phyloP scores from a whole-genome alignment of 1,139 yeast species.

The Hyphopichia buzzinii region DNA sequence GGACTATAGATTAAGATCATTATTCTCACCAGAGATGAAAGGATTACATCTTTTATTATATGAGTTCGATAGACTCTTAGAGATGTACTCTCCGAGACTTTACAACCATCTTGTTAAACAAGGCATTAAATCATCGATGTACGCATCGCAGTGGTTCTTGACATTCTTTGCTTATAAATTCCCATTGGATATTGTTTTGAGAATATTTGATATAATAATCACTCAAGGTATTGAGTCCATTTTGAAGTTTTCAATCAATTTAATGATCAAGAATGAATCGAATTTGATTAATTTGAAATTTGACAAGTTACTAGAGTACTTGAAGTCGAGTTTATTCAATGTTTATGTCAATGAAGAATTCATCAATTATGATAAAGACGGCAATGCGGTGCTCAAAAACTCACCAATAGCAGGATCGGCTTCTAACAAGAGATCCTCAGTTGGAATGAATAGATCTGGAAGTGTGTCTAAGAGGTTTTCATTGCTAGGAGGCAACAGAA shows the following conservation, averaged over 20 bases:
- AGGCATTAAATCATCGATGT: slow-evolving; percentile 89
- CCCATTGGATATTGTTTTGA: slow-evolving; percentile 77
- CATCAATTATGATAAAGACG: slow-evolving; percentile 19
- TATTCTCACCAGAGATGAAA: slow-evolving; percentile 89
- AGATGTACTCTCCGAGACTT: slow-evolving; percentile 63
- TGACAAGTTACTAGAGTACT: slow-evolving; percentile 69
- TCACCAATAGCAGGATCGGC: background rate
- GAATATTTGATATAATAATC: slow-evolving; percentile 80
- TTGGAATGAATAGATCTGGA: slow-evolving; percentile 12
- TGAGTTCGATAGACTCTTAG: slow-evolving; percentile 84
- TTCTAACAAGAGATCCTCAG: slow-evolving; percentile 3
- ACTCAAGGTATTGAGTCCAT: slow-evolving; percentile 88
- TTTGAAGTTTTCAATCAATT: slow-evolving; percentile 74
- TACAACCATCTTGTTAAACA: slow-evolving; percentile 76
- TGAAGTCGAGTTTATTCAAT: slow-evolving; percentile 78
- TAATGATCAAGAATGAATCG: slow-evolving; percentile 66
- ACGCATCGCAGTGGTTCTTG: slow-evolving; percentile 94
- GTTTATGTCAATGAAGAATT: slow-evolving; percentile 53
- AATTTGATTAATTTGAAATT: slow-evolving; percentile 61
- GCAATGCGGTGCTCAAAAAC: slow-evolving; percentile 9
- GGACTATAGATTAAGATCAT: slow-evolving; percentile 70
- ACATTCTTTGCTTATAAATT: slow-evolving; percentile 92
- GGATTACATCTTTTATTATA: slow-evolving; percentile 82
- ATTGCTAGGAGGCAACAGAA: slow-evolving; percentile 15
- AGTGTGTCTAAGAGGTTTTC: slow-evolving; percentile 18